A percentile compares a stretch with the other conserved stretches of the same genome.
These are phyloP conservation scores for Tubosaeta sp. DNA, from an alignment of 768 basidiomycete genomes.

Conservation along the genomic window DNA sequence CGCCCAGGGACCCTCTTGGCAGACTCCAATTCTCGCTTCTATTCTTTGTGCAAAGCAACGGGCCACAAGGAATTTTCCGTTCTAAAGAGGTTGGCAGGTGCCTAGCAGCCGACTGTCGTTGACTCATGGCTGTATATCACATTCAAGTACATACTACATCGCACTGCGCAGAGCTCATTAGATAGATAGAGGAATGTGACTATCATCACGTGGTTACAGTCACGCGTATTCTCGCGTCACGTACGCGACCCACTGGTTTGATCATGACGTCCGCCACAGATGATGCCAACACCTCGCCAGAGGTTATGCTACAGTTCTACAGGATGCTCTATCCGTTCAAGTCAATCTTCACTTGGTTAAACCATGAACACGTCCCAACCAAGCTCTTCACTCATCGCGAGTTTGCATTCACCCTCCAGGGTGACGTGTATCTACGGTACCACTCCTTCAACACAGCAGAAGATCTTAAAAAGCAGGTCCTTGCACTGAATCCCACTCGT, in stretches of 20 bases:
- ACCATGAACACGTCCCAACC: conserved; percentile 79
- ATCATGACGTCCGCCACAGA: conserved; percentile 13
- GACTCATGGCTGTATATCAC: conserved; percentile 7
- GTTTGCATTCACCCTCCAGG: conserved; percentile 88
- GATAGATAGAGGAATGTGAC: conserved; percentile 19
- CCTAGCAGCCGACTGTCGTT: conserved; percentile 1
- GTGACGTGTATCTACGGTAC: conserved; percentile 92
- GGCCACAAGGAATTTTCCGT: conserved; percentile 67
- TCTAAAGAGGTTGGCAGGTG: conserved; percentile 62
- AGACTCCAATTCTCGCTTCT: conserved; percentile 56
- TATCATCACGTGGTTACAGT: conserved; percentile 11
- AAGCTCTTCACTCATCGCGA: conserved; percentile 90
- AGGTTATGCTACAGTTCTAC: conserved; percentile 79
- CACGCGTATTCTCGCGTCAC: conserved; percentile 15
- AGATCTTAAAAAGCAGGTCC: conserved; percentile 88
- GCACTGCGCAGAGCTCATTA: too few species aligned
- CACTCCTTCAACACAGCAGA: conserved; percentile 83
- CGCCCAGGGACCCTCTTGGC: conserved; percentile 54
- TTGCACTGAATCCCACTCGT: conserved; percentile 80
- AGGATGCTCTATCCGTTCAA: conserved; percentile 91
- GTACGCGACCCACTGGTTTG: conserved; percentile 1
- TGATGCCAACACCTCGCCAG: conserved; percentile 40
- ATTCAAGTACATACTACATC: too few species aligned
- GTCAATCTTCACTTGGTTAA: conserved; percentile 90
- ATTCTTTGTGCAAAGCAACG: conserved; percentile 67